Base-by-base conservation (phyloP, 495 filamentous ascomycete genomes). In the Chaetomium fimeti region DNA sequence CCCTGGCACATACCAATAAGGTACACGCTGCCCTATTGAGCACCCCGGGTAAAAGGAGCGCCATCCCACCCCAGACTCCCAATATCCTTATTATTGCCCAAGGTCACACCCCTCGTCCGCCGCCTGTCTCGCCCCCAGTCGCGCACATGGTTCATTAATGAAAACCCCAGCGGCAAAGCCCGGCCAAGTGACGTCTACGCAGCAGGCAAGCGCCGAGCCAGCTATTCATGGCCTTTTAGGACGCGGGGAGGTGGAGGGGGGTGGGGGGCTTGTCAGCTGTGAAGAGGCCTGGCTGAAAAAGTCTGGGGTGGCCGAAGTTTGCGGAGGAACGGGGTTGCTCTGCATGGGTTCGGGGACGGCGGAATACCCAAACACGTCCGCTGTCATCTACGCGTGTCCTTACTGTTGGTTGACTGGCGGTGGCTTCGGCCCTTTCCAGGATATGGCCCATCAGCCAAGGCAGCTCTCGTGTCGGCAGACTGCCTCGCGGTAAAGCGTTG, bases 381-480 rank as follows among this genome's bases (percentile, higher is more conserved):
- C 24, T 25, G 16, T 48, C 57, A 59, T 59, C 22, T 59, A 59
- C 24, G n/a, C 7, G 6, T n/a, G 25, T 59, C 3, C 11, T 5
- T 32, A 7, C 40, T 18, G 48, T 53, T 53, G 47, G 55, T 36
- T 15, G 45, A 22, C 28, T 24, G 47, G 61, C 27, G 60, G 45
- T 60, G 62, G 57, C 65, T 64, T 66, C 67, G 67, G 69, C 59
- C 64, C 67, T 72, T 69, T 61, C 62, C 61, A 59, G 56, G 12
- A 59, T 60, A 66, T 69, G 22, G 27, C 51, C 48, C 25, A 54
- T 32, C 51, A 54, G 32, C 32, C 29, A 40, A 11, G 29, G 32
- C 5, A 20, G 32, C 4, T n/a, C 29, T 56, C 53, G 16, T 5
- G 18, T 3, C 53, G 18, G 29, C 20, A 56, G 11, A 56, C 29